phyloP scores from a whole-genome alignment of 2,329 filamentous ascomycete species.

The Didymellaceae sp. region DNA sequence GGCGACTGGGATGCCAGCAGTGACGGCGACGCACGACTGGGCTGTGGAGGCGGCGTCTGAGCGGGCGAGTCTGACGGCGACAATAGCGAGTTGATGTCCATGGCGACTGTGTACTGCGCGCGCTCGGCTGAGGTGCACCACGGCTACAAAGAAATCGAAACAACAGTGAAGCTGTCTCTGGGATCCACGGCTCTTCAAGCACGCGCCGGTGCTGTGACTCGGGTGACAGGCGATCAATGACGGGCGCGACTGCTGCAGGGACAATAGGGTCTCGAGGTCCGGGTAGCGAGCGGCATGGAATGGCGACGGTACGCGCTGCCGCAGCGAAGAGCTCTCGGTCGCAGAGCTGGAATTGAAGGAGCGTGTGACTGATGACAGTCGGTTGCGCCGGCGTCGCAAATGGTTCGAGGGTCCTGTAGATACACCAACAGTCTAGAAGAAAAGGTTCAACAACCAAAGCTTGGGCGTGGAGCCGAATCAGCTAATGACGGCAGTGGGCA shows the following conservation, averaged over 20 bases:
- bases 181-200: background rate
- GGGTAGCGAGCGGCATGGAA: slow-evolving; percentile 30
- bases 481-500: slow-evolving; percentile 30
- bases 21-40: slow-evolving; percentile 33
- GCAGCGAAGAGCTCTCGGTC: slow-evolving; percentile 13
- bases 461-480: slow-evolving; percentile 34
- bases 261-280: slow-evolving; percentile 22
- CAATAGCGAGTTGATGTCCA: slow-evolving; percentile 59
- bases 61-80: slow-evolving; percentile 56
- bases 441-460: slow-evolving; percentile 32
- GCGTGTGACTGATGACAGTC: slow-evolving; percentile 18
- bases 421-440: slow-evolving; percentile 25
- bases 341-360: slow-evolving; percentile 19
- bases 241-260: slow-evolving; percentile 24
- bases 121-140: slow-evolving; percentile 2
- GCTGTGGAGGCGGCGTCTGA: slow-evolving; percentile 42
- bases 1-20: slow-evolving; percentile 39
- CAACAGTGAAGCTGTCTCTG: background rate
- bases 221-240: slow-evolving; percentile 5
- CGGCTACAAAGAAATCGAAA: background rate
- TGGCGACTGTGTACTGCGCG: slow-evolving; percentile 26
- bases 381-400: slow-evolving; percentile 23
- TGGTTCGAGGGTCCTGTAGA: slow-evolving; percentile 7
- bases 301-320: slow-evolving; percentile 14
- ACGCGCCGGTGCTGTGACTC: slow-evolving; percentile 1